These are phyloP conservation scores for Vigna nakashimae DNA, from an alignment of 306 rosid genomes.

Conservation along the genomic window DNA sequence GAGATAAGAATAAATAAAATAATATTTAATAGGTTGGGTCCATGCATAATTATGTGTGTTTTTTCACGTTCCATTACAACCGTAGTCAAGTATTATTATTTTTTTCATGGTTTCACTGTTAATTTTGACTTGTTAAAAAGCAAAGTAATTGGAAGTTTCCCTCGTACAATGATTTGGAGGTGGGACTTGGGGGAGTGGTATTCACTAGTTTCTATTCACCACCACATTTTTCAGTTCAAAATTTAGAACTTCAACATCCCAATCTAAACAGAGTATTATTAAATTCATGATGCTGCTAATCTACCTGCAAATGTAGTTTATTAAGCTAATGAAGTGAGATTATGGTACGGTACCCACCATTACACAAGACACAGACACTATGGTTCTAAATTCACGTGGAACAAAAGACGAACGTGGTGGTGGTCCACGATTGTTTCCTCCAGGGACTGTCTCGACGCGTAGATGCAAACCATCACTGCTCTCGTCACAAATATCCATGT, in stretches of 20 bases:
- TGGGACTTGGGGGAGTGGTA: too few relatives aligned
- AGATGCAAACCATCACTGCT: neutral
- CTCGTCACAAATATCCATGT: conserved; percentile 25
- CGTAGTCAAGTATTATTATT: too few relatives aligned
- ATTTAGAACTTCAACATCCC: neutral
- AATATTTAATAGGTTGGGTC: too few relatives aligned
- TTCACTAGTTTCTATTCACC: too few relatives aligned
- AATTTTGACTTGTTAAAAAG: too few relatives aligned
- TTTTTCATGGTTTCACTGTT: too few relatives aligned
- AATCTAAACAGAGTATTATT: neutral
- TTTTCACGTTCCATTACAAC: too few relatives aligned
- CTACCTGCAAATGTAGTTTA: neutral
- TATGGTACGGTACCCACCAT: neutral
- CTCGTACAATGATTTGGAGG: too few relatives aligned
- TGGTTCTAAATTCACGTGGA: conserved; percentile 24
- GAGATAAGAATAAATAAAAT: too few relatives aligned
- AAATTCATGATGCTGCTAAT: neutral
- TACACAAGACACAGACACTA: neutral
- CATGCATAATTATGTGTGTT: too few relatives aligned
- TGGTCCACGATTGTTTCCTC: conserved; percentile 10
- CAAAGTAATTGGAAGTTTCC: too few relatives aligned
- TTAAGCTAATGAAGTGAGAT: neutral
- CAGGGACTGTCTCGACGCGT: neutral
- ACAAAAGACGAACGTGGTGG: neutral
- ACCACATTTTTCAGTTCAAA: neutral